A percentile compares a stretch with the other conserved stretches of the same genome.
Evolutionary conservation across 495 filamentous ascomycete species (phyloP).

Genomic region (Talaromyces liani): DNA sequence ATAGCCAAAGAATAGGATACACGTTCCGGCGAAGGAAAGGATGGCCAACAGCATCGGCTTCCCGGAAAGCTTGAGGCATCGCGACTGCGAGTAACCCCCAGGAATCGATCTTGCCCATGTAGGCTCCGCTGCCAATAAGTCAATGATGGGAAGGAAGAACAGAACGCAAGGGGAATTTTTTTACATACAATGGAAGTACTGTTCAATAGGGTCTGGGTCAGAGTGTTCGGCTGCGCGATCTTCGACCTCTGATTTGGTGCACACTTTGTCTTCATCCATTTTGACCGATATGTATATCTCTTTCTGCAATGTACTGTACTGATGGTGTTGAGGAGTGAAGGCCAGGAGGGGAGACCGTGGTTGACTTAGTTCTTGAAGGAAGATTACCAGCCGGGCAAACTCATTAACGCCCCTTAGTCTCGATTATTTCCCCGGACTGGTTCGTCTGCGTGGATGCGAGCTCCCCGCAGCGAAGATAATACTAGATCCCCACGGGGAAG

Average conservation of each 20-base stretch:
- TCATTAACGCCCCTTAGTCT: conserved; percentile 1
- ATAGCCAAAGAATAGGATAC: conserved; percentile 33
- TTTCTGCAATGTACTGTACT: conserved; percentile 5
- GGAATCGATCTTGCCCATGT: conserved; percentile 15
- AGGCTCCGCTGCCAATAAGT: conserved; percentile 12
- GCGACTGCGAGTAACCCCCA: conserved; percentile 17
- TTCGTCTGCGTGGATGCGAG: background rate
- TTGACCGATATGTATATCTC: conserved; percentile 5
- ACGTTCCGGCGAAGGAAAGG: conserved; percentile 15
- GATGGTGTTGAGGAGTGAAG: background rate
- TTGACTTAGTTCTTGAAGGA: conserved; percentile 3
- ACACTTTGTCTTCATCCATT: conserved; percentile 6
- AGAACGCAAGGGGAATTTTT: conserved; percentile 1
- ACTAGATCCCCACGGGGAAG: no score
- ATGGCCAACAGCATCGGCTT: conserved; percentile 17
- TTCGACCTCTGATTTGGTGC: background rate
- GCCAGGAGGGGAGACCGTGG: background rate
- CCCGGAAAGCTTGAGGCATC: conserved; percentile 19
- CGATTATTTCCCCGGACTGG: conserved; percentile 5
- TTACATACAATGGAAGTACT: conserved; percentile 6
- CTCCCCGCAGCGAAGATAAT: background rate
- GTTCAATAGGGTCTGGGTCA: conserved; percentile 6
- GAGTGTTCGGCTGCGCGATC: background rate
- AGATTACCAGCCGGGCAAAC: conserved; percentile 1
- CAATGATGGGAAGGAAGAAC: conserved; percentile 2